A percentile compares a stretch with the other conserved stretches of the same genome.
Conservation (phyloP, 176 grass and related monocot genomes). For the Paspalum notatum region DNA sequence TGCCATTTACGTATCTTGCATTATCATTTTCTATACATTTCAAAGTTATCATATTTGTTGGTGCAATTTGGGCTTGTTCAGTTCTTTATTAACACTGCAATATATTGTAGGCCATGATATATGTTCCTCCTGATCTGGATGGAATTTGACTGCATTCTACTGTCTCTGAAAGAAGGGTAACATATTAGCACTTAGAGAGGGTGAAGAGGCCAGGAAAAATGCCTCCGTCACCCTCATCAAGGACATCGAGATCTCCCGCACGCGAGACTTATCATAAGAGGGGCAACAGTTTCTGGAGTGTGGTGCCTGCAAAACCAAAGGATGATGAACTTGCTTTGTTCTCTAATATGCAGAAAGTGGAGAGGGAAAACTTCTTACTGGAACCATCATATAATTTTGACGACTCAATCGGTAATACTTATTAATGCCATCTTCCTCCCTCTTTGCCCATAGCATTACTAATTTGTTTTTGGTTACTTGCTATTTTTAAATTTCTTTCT, state of each 20-base stretch:
- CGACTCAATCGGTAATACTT: conserved; percentile 75
- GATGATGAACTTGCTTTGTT: conserved; percentile 87
- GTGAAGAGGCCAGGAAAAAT: conserved; percentile 58
- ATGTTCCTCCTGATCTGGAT: conserved; percentile 27
- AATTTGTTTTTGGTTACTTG: conserved; percentile 30
- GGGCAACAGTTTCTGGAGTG: conserved; percentile 64
- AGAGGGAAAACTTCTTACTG: conserved; percentile 87
- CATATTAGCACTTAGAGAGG: conserved; percentile 34
- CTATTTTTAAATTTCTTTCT: conserved; percentile 7
- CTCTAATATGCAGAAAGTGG: conserved; percentile 74
- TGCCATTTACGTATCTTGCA: background rate
- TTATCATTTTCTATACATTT: background rate
- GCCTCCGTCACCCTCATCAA: conserved; percentile 64
- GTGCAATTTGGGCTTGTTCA: conserved; percentile 26
- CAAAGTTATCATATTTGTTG: conserved; percentile 16
- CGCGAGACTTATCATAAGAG: conserved; percentile 65
- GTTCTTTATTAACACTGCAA: conserved; percentile 18
- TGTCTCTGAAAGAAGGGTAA: conserved; percentile 38
- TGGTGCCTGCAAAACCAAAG: conserved; percentile 55
- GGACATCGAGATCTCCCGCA: conserved; percentile 64
- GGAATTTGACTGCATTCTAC: conserved; percentile 43
- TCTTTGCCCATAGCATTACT: conserved; percentile 30
- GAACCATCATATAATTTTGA: conserved; percentile 80
- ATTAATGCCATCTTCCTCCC: conserved; percentile 23
- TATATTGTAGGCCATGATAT: conserved; percentile 43